Conservation (phyloP, 192 early-diverging fungal species). For the Phlyctochytrium arcticum region DNA sequence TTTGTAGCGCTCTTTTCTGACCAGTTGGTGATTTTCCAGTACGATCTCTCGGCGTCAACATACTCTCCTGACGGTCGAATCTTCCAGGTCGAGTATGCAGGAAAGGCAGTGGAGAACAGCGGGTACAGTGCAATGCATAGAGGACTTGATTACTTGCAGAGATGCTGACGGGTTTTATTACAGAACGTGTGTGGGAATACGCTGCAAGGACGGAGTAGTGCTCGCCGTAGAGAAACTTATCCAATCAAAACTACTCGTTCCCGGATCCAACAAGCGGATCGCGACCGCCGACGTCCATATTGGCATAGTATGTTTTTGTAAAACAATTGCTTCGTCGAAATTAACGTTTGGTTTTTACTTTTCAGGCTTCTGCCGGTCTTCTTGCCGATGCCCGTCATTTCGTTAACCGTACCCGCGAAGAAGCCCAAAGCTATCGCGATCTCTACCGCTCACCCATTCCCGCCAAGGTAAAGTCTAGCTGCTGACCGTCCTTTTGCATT, state of each 20-base stretch:
- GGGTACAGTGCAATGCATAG: conserved; percentile 58
- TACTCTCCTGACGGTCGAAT: conserved; percentile 99
- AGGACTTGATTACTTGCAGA: not conserved
- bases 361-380: conserved; percentile 83
- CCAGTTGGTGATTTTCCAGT: conserved; percentile 36
- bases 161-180: not conserved
- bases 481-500: not conserved
- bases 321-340: not conserved
- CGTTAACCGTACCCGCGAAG: conserved; percentile 84
- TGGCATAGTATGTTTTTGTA: conserved; percentile 69
- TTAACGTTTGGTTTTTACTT: not conserved
- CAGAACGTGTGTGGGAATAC: conserved; percentile 91
- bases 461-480: conserved; percentile 59
- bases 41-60: conserved; percentile 96
- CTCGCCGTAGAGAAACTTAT: conserved; percentile 95
- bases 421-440: conserved; percentile 84
- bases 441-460: conserved; percentile 79
- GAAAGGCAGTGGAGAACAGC: conserved; percentile 97
- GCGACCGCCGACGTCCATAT: conserved; percentile 87
- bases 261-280: conserved; percentile 90
- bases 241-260: conserved; percentile 90
- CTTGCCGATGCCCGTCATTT: conserved; percentile 89
- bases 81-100: conserved; percentile 98
- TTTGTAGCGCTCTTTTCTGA: not conserved
- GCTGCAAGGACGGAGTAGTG: conserved; percentile 92